Percentiles rank a stretch among this genome's conserved stretches.
Conservation (phyloP, 2,329 filamentous ascomycete genomes). For the Fusarium mundagurra region DNA sequence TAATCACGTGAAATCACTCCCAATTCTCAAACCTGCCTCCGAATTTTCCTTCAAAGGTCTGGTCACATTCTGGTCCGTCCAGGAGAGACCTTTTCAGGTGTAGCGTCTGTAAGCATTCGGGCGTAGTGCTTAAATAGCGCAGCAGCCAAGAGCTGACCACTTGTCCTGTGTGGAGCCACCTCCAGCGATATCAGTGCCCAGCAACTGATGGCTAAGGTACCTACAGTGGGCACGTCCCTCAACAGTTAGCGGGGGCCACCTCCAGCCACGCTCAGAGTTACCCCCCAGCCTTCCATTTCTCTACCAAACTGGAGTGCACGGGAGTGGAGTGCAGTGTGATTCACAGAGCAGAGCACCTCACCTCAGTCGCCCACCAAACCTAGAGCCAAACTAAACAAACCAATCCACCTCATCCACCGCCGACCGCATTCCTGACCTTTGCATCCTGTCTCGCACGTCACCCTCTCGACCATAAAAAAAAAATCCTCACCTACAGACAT, state of each 20-base stretch:
- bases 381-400: slow-evolving; percentile 28
- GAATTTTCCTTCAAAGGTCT: slow-evolving; percentile 9
- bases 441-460: slow-evolving; percentile 43
- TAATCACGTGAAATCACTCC: slow-evolving; percentile 31
- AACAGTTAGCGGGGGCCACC: slow-evolving; percentile 41
- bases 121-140: slow-evolving; percentile 30
- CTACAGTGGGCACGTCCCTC: slow-evolving; percentile 35
- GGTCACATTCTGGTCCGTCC: neutral
- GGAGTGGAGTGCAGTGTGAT: slow-evolving; percentile 25
- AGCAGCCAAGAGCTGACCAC: slow-evolving; percentile 19
- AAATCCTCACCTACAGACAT: slow-evolving; percentile 24
- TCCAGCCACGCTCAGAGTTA: slow-evolving; percentile 45
- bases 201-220: slow-evolving; percentile 26
- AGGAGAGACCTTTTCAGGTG: slow-evolving; percentile 11
- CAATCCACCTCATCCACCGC: slow-evolving; percentile 35
- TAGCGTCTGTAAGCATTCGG: slow-evolving; percentile 20
- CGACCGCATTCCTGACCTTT: slow-evolving; percentile 44
- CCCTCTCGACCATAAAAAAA: slow-evolving; percentile 30
- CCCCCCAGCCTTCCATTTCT: slow-evolving; percentile 45
- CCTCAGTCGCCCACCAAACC: slow-evolving; percentile 11
- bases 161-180: slow-evolving; percentile 14
- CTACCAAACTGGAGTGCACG: neutral
- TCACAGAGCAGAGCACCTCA: neutral
- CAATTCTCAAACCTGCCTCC: slow-evolving; percentile 6
- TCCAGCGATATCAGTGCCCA: slow-evolving; percentile 21